Percentiles rank a stretch among this genome's conserved stretches.
Evolutionary conservation across 495 filamentous ascomycete genomes (phyloP).

Genomic region (Tuber indicum): DNA sequence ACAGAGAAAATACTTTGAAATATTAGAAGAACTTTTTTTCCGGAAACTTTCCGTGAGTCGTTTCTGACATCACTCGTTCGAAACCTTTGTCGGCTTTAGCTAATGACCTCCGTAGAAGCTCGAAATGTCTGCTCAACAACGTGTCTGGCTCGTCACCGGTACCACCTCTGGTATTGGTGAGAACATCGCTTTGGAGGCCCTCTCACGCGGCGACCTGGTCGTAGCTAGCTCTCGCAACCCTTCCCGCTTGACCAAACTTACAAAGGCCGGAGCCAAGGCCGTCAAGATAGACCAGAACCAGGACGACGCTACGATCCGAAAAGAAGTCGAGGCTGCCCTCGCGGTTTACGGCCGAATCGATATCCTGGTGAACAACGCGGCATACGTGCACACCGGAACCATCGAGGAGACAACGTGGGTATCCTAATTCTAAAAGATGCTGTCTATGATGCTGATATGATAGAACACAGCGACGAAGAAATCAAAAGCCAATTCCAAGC

Average conservation of each 20-base stretch:
- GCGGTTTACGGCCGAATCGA: slow-evolving; percentile 46
- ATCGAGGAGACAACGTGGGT: slow-evolving; percentile 42
- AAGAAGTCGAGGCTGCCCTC: slow-evolving; percentile 45
- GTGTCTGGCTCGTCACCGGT: slow-evolving; percentile 46
- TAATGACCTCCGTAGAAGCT: neutral
- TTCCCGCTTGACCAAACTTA: slow-evolving; percentile 36
- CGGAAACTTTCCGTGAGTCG: neutral
- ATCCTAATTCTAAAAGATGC: neutral
- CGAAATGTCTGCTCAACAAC: slow-evolving; percentile 9
- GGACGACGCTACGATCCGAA: neutral
- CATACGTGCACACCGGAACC: slow-evolving; percentile 42
- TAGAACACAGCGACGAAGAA: slow-evolving; percentile 42
- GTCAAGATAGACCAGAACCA: slow-evolving; percentile 42
- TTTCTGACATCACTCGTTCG: neutral
- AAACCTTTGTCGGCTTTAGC: neutral
- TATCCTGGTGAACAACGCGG: slow-evolving; percentile 52
- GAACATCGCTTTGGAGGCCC: slow-evolving; percentile 37
- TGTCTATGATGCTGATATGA: neutral
- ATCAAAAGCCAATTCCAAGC: slow-evolving; percentile 42
- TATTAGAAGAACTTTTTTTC: neutral
- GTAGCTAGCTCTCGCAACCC: slow-evolving; percentile 41
- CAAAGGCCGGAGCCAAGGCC: slow-evolving; percentile 42
- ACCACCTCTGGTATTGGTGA: slow-evolving; percentile 44
- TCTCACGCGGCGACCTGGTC: slow-evolving; percentile 44
- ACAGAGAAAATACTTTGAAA: neutral